Percentiles rank a stretch among this genome's conserved stretches.
phyloP scores from a whole-genome alignment of 1,284 basidiomycete species.

The Marasmius tenuissimus region DNA sequence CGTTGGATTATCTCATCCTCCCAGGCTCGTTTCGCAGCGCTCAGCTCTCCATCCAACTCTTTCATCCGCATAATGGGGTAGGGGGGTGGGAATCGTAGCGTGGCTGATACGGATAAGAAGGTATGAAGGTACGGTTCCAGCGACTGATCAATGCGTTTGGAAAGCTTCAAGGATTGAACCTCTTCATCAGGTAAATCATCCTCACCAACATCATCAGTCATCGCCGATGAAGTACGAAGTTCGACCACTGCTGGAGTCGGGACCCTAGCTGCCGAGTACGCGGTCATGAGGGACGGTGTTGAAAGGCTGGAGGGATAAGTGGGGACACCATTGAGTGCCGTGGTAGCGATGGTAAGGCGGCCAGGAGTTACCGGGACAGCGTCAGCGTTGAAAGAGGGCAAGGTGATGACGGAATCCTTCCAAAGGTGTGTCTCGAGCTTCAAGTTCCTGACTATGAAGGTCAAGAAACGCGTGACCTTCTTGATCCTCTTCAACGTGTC shows the following conservation, averaged over 20 bases:
- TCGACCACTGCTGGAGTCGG: conserved; percentile 12
- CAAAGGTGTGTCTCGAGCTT: conserved; percentile 94
- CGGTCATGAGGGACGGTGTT: conserved; percentile 31
- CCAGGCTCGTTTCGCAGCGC: conserved; percentile 68
- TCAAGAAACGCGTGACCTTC: conserved; percentile 88
- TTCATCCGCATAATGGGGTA: conserved; percentile 86
- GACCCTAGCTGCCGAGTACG: conserved; percentile 11
- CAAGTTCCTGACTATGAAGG: conserved; percentile 88
- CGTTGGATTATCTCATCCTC: conserved; percentile 82
- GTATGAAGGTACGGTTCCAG: conserved; percentile 82
- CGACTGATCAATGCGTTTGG: conserved; percentile 73
- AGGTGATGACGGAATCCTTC: conserved; percentile 88
- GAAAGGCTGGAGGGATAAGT: conserved; percentile 31
- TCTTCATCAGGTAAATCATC: conserved; percentile 69
- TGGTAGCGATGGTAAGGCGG: conserved; percentile 21
- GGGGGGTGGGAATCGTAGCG: conserved; percentile 87
- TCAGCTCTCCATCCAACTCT: conserved; percentile 76
- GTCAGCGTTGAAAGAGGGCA: conserved; percentile 66
- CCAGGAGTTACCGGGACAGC: conserved; percentile 53
- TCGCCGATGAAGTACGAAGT: conserved; percentile 11
- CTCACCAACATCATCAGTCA: conserved; percentile 30
- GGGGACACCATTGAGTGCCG: conserved; percentile 19
- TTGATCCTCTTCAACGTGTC: conserved; percentile 85
- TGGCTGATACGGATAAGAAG: conserved; percentile 89
- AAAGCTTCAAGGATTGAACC: conserved; percentile 64